These are phyloP conservation scores for Stropharia rugosoannulata DNA, from an alignment of 768 basidiomycete genomes.

Conservation along the genomic window DNA sequence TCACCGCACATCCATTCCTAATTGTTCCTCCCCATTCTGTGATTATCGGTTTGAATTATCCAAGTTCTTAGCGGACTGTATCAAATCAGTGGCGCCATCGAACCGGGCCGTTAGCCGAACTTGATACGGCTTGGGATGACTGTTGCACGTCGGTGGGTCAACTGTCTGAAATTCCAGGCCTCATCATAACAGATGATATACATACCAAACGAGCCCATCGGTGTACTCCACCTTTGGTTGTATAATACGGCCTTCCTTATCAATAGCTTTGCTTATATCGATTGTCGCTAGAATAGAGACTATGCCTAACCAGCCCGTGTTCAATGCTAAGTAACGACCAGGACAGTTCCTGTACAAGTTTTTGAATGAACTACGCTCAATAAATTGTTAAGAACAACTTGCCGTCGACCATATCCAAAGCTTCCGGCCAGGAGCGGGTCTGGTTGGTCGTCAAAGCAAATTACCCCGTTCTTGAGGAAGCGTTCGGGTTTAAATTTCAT, in stretches of 20 bases:
- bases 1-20: too few species aligned
- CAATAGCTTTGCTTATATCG: constrained; percentile 28
- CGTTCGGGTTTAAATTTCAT: constrained; percentile 55
- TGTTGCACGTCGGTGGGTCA: background rate
- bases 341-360: constrained; percentile 28
- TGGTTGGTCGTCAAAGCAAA: constrained; percentile 14
- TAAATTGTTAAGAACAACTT: background rate
- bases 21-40: too few species aligned
- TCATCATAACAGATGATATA: background rate
- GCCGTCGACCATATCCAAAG: constrained; percentile 36
- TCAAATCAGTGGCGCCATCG: background rate
- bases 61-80: background rate
- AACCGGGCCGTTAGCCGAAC: background rate
- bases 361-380: background rate
- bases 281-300: constrained; percentile 26
- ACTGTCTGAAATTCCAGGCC: background rate
- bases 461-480: constrained; percentile 33
- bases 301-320: constrained; percentile 29
- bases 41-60: too few species aligned
- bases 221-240: constrained; percentile 21
- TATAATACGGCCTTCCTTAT: constrained; percentile 24
- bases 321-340: constrained; percentile 32
- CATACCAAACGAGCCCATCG: constrained; percentile 21
- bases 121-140: constrained; percentile 2
- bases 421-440: constrained; percentile 19